Conservation (phyloP, 106 monocot genomes). For the Allium fistulosum region DNA sequence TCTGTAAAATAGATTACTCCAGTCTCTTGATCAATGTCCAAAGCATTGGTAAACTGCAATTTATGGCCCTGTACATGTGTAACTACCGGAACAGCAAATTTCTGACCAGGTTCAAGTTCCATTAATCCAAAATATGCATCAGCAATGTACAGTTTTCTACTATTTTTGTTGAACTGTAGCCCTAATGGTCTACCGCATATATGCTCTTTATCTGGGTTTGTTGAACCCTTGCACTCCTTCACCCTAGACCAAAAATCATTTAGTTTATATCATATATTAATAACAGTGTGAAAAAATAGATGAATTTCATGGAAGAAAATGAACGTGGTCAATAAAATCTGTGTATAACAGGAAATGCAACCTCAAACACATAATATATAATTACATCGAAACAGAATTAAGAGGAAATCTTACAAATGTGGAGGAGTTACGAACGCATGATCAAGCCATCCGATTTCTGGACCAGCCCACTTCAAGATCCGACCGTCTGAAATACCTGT, state of each 20-base stretch:
- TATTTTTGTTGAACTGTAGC: conserved; percentile 35
- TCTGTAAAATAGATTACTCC: conserved; percentile 69
- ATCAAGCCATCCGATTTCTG: conserved; percentile 23
- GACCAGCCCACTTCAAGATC: conserved; percentile 38
- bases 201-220: conserved; percentile 22
- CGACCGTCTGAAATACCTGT: conserved; percentile 47
- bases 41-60: conserved; percentile 47
- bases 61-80: conserved; percentile 16
- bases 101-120: conserved; percentile 11
- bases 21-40: conserved; percentile 52
- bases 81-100: conserved; percentile 11
- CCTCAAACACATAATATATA: no score
- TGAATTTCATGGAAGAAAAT: no score
- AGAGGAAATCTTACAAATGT: conserved; percentile 19
- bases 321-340: no score
- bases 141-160: conserved; percentile 61
- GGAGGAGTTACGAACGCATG: conserved; percentile 23
- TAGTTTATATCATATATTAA: no score
- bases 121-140: conserved; percentile 67
- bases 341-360: no score
- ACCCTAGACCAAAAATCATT: conserved; percentile 17
- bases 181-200: conserved; percentile 69
- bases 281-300: no score
- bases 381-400: no score
- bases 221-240: conserved; percentile 36